phyloP scores from a whole-genome alignment of 2,329 filamentous ascomycete genomes.

The Penicillium verrucosum region DNA sequence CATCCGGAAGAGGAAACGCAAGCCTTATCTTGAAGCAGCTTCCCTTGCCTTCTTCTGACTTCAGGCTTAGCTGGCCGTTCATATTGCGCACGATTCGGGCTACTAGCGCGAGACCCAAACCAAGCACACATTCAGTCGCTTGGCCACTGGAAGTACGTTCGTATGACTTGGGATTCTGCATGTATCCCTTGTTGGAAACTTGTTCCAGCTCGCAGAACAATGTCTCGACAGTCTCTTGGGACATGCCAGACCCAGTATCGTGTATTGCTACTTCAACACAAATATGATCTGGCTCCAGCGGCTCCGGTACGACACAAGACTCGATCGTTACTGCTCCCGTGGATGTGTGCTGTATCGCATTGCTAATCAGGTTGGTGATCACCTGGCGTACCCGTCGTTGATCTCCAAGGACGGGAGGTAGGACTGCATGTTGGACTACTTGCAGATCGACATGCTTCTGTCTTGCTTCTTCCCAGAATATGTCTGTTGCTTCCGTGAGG shows the following conservation, averaged over 20 bases:
- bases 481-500: conserved; percentile 69
- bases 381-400: conserved; percentile 75
- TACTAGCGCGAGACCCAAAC: conserved; percentile 77
- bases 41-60: conserved; percentile 75
- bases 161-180: conserved; percentile 16
- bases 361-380: conserved; percentile 78
- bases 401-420: conserved; percentile 76
- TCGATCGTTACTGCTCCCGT: conserved; percentile 69
- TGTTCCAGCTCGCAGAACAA: conserved; percentile 62
- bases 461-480: conserved; percentile 71
- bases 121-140: conserved; percentile 54
- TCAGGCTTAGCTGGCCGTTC: conserved; percentile 79
- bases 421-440: conserved; percentile 62
- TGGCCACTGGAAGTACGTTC: conserved; percentile 31
- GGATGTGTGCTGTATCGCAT: conserved; percentile 76
- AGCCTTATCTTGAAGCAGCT: conserved; percentile 77
- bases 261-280: conserved; percentile 70
- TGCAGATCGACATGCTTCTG: conserved; percentile 71
- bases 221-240: conserved; percentile 53
- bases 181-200: conserved; percentile 59
- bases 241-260: conserved; percentile 70
- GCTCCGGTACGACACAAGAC: conserved; percentile 52
- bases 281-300: conserved; percentile 52
- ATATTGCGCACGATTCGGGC: conserved; percentile 79
- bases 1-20: conserved; percentile 64